Percentiles rank a stretch among this genome's conserved stretches.
These are phyloP conservation scores for Arthroderma uncinatum DNA, from an alignment of 2,329 filamentous ascomycete genomes.

Conservation along the genomic window DNA sequence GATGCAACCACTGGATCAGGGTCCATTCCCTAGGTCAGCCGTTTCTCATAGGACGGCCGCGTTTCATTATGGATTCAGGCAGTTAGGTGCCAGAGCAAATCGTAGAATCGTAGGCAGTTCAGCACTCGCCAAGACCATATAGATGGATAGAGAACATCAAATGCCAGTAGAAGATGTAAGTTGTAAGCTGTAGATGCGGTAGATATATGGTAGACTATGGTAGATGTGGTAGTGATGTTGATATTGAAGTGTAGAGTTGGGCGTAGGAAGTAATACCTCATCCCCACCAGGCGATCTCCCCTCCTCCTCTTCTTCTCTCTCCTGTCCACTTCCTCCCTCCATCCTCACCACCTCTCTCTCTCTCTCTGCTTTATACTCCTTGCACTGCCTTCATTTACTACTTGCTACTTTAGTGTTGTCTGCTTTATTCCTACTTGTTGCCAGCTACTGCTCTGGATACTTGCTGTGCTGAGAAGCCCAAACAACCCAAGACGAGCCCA, in stretches of 20 bases:
- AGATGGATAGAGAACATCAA: too few species aligned
- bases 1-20: constrained; percentile 1
- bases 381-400: background rate
- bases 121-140: too few species aligned
- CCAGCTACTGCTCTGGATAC: background rate
- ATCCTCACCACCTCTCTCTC: background rate
- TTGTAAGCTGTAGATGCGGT: background rate
- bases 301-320: background rate
- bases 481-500: background rate
- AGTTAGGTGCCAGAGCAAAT: background rate
- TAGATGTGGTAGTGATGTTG: background rate
- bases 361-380: background rate
- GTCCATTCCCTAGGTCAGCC: background rate
- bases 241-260: background rate
- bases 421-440: background rate
- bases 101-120: background rate
- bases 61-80: background rate
- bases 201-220: too few species aligned
- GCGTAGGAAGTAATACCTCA: constrained; percentile 3
- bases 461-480: background rate
- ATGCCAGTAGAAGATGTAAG: background rate
- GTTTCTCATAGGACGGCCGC: background rate
- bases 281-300: constrained; percentile 1
- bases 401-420: too few species aligned
- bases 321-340: background rate